Evolutionary conservation across 2,329 filamentous ascomycete species (phyloP).

Genomic region (Trichophaea hybrida): DNA sequence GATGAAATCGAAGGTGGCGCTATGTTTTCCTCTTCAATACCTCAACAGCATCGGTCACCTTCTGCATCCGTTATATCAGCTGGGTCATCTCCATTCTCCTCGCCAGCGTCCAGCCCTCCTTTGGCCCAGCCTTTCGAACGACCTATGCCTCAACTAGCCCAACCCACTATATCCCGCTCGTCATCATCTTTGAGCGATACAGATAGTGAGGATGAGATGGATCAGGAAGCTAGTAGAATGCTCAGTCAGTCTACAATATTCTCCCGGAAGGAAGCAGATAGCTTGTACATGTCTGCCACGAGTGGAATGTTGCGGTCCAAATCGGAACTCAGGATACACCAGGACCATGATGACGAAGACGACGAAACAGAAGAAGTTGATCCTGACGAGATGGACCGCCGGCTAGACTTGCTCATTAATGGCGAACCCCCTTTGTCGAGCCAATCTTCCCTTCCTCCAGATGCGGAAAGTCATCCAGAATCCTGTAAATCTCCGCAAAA

Average conservation of each 20-base stretch:
- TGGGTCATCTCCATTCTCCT: not conserved
- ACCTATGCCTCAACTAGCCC: not conserved
- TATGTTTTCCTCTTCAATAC: slow-evolving; percentile 7
- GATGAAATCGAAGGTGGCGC: slow-evolving; percentile 21
- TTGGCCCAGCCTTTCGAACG: not conserved
- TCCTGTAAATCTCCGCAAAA: slow-evolving; percentile 20
- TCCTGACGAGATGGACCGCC: slow-evolving; percentile 18
- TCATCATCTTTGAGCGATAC: not conserved
- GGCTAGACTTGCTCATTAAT: slow-evolving; percentile 17
- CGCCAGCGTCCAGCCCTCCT: not conserved
- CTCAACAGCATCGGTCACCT: slow-evolving; percentile 1
- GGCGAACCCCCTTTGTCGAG: slow-evolving; percentile 15
- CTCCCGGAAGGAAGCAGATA: slow-evolving; percentile 66
- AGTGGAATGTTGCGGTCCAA: slow-evolving; percentile 17
- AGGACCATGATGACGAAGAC: slow-evolving; percentile 5
- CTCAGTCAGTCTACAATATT: slow-evolving; percentile 56
- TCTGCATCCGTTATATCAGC: slow-evolving; percentile 1
- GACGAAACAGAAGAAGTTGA: slow-evolving; percentile 16
- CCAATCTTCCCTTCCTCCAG: slow-evolving; percentile 12
- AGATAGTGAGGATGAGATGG: slow-evolving; percentile 24
- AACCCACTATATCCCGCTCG: not conserved
- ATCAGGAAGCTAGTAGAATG: slow-evolving; percentile 33
- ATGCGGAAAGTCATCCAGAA: not conserved
- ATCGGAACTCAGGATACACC: not conserved
- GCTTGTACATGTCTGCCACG: slow-evolving; percentile 48